Percentiles rank a stretch among this genome's conserved stretches.
These are phyloP conservation scores for Boletus huronensis DNA, from an alignment of 768 basidiomycete genomes.

Conservation along the genomic window DNA sequence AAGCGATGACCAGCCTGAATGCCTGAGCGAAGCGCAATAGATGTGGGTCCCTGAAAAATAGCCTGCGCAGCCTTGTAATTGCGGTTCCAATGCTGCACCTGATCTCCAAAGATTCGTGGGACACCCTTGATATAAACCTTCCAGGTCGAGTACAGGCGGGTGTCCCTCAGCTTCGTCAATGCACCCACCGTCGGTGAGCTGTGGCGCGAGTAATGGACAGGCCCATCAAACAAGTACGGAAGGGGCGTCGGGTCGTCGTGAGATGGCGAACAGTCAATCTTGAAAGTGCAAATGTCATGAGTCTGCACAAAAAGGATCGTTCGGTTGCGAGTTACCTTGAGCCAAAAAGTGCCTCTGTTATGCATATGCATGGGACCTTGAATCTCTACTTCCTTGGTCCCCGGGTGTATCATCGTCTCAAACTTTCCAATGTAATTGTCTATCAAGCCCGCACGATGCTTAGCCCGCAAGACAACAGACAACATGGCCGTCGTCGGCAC, in stretches of 20 bases:
- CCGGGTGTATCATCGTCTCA: slow-evolving; percentile 47
- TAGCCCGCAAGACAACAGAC: slow-evolving; percentile 62
- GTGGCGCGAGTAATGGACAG: slow-evolving; percentile 67
- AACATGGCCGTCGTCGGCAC: slow-evolving; percentile 63
- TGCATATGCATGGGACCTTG: slow-evolving; percentile 48
- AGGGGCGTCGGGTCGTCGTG: slow-evolving; percentile 36
- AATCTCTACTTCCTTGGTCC: slow-evolving; percentile 64
- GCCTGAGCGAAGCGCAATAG: slow-evolving; percentile 59
- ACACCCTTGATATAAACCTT: slow-evolving; percentile 64
- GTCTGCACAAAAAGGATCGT: neutral
- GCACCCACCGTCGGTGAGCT: slow-evolving; percentile 67
- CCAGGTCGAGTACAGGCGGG: slow-evolving; percentile 75
- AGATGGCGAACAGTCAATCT: slow-evolving; percentile 59
- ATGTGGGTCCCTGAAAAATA: slow-evolving; percentile 62
- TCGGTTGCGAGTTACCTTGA: slow-evolving; percentile 45
- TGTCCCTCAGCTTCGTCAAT: slow-evolving; percentile 58
- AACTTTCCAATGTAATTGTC: slow-evolving; percentile 69
- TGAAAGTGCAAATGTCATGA: slow-evolving; percentile 1
- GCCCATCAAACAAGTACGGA: slow-evolving; percentile 71
- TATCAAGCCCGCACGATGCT: slow-evolving; percentile 53
- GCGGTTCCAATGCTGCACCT: slow-evolving; percentile 62
- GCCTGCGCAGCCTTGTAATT: slow-evolving; percentile 66
- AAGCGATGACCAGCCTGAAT: slow-evolving; percentile 72
- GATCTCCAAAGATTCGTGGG: slow-evolving; percentile 55
- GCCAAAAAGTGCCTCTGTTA: slow-evolving; percentile 60